These are phyloP conservation scores for Lactuca saligna DNA, from an alignment of 129 eudicot species.

Conservation along the genomic window DNA sequence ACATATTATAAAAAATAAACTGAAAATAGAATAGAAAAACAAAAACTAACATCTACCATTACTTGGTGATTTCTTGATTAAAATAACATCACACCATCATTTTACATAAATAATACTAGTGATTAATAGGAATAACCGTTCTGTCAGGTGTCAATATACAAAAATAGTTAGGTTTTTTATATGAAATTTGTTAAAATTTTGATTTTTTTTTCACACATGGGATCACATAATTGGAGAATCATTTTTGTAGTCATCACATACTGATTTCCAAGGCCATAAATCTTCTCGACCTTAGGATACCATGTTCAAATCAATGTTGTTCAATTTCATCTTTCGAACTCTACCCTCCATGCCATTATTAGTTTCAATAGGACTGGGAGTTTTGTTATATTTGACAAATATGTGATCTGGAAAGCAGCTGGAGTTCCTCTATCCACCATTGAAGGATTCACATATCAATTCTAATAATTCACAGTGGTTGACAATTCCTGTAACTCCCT, in stretches of 20 bases:
- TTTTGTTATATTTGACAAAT: too few relatives aligned
- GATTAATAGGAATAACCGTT: constrained; percentile 10
- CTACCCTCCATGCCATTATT: too few relatives aligned
- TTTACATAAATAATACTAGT: too few relatives aligned
- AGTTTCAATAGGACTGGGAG: too few relatives aligned
- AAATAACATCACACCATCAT: constrained; percentile 70
- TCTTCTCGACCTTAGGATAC: constrained; percentile 98
- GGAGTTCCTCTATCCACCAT: too few relatives aligned
- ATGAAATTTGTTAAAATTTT: too few relatives aligned
- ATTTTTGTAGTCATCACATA: constrained; percentile 98
- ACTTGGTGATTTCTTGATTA: constrained; percentile 71
- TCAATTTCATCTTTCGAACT: too few relatives aligned
- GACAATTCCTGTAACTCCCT: too few relatives aligned
- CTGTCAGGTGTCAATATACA: constrained; percentile 38
- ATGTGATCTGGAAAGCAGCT: too few relatives aligned
- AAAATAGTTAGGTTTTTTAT: background rate
- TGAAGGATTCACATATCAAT: too few relatives aligned
- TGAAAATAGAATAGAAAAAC: background rate
- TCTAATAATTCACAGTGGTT: too few relatives aligned
- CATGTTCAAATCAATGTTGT: too few relatives aligned
- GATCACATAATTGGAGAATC: constrained; percentile 78
- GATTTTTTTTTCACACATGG: background rate
- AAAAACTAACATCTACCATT: constrained; percentile 87
- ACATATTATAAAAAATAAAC: background rate
- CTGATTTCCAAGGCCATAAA: constrained; percentile 98